phyloP scores from a whole-genome alignment of 169 alveolate genomes.

The Fabrea salina region DNA sequence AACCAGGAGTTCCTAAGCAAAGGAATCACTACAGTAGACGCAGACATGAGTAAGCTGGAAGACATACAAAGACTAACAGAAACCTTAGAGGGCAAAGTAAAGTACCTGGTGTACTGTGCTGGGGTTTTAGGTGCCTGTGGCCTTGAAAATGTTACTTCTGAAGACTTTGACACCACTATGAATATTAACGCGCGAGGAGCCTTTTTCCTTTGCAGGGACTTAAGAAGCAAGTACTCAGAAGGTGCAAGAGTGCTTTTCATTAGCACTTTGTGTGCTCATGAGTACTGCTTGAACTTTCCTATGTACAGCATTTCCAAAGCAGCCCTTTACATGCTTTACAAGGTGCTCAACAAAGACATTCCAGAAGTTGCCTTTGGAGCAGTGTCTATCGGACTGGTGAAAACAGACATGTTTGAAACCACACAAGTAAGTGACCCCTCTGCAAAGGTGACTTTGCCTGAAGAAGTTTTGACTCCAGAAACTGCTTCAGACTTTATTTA shows the following conservation, averaged over 20 bases:
- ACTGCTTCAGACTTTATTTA: neutral
- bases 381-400: neutral
- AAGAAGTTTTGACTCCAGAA: neutral
- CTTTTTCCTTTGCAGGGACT: neutral
- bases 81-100: neutral
- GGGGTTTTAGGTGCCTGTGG: neutral
- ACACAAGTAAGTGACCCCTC: no score
- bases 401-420: neutral
- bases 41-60: neutral
- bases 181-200: neutral
- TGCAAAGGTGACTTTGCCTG: neutral
- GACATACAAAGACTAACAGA: neutral
- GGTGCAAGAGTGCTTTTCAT: neutral
- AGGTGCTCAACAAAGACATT: neutral
- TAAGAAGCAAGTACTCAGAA: neutral
- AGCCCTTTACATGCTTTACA: neutral
- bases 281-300: neutral
- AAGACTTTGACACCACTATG: neutral
- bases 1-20: neutral
- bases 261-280: neutral
- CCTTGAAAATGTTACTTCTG: neutral
- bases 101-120: neutral
- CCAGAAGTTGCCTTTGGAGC: neutral
- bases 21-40: neutral
- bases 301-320: neutral